Evolutionary conservation across 2,329 filamentous ascomycete species (phyloP).

Genomic region (Plectosphaerella sp.): DNA sequence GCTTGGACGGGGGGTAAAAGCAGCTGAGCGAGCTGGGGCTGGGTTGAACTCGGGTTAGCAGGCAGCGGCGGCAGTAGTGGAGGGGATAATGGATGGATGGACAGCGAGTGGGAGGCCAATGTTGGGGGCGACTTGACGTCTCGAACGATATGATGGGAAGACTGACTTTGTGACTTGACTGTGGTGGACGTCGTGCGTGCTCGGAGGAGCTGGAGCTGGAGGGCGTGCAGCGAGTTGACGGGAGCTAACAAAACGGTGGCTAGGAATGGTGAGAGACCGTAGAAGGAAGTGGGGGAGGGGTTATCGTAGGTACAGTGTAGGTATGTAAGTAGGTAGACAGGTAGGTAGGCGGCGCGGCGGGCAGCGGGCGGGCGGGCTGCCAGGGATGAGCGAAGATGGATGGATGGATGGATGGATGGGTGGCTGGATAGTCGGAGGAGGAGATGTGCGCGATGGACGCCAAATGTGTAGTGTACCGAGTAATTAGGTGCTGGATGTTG

Average conservation of each 20-base stretch:
- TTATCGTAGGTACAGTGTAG: conserved; percentile 3
- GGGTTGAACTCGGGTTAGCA: neutral
- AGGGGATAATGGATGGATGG: neutral
- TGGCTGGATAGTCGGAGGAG: conserved; percentile 3
- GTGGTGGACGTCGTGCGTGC: neutral
- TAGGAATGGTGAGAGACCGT: neutral
- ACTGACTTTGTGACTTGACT: neutral
- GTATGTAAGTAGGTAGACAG: too few species aligned
- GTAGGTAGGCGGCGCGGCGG: neutral
- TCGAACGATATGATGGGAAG: neutral
- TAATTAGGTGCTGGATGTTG: too few species aligned
- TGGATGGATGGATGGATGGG: conserved; percentile 3
- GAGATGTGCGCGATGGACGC: neutral
- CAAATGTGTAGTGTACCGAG: too few species aligned
- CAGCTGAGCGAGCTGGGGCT: too few species aligned
- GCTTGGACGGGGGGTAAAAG: neutral
- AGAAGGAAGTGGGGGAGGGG: conserved; percentile 5
- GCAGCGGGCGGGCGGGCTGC: conserved; percentile 2
- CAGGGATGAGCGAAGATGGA: neutral
- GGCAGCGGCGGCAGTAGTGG: neutral
- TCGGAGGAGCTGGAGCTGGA: neutral
- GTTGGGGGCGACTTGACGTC: neutral
- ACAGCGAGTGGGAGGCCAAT: too few species aligned
- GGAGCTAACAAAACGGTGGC: conserved; percentile 2
- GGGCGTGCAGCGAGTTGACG: neutral